Evolutionary conservation across 2,329 filamentous ascomycete genomes (phyloP), one percentile per base, ranked within the genome.

Genomic region (Arthrobotrys sphaeroides): DNA sequence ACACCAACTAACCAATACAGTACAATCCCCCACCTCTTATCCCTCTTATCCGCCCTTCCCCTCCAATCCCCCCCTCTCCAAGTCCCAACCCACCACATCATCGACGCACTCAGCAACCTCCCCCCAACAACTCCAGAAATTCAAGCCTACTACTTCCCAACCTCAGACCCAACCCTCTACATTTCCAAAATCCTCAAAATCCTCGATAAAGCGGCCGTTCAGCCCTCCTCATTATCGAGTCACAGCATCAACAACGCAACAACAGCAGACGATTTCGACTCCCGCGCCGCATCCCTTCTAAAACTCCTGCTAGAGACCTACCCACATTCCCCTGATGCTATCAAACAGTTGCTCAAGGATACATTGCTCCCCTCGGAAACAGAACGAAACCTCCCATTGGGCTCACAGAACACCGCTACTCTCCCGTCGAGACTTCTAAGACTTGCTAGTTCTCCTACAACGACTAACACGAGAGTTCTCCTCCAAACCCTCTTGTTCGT

Each of bases 401-500:
- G 95, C 12, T 67, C 70, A 0, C 53, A 61, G 33, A 88, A 88
- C 75, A 90, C 90, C 6, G 85, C 89, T 26, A 91, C 90, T 0
- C 84, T 98, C 0, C 87, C 94, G 1, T 90, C 93, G 1, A 88
- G 89, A 73, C 84, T 99, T 1, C 86, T 99, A 59, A 88, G 89
- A 65, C 88, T 95, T 42, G 93, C 91, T 1, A 92, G 90, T 3
- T 92, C 91, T 12, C 87, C 93, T 0, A 83, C 88, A 45, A 87
- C 91, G 0, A 88, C 92, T 0, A 89, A 90, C 40, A 84, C 97
- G 2, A 88, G 93, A 16, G 89, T 91, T 51, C 88, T 88, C 16
- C 90, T 96, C 61, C 91, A 91, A 0, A 86, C 90, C 28, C 85
- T 99, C 22, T 87, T 97, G 76, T 99, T 96, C 81, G 91, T 96